Conservation (phyloP, 192 early-diverging fungal genomes). For the Entomortierella beljakovae region DNA sequence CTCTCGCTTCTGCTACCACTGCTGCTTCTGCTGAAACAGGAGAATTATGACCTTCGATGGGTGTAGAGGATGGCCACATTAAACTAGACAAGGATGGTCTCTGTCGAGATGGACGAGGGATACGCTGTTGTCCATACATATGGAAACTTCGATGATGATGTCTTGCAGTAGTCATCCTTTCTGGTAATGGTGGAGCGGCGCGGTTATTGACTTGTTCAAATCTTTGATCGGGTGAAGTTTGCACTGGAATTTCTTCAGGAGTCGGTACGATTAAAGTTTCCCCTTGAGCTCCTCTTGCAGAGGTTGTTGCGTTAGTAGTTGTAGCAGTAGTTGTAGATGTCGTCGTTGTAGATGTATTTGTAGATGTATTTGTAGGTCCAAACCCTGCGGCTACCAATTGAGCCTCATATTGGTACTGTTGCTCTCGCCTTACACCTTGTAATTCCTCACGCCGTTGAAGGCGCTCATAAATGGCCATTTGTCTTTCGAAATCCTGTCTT, state of each 20-base stretch:
- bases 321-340: no score
- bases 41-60: background rate
- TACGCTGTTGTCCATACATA: background rate
- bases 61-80: background rate
- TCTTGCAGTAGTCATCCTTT: background rate
- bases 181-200: background rate
- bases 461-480: slow-evolving; percentile 17
- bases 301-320: no score
- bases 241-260: background rate
- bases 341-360: no score
- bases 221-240: background rate
- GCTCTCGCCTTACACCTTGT: slow-evolving; percentile 2
- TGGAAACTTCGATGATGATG: slow-evolving; percentile 18
- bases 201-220: background rate
- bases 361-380: background rate
- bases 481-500: slow-evolving; percentile 15
- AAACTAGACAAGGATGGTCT: background rate
- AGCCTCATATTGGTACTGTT: slow-evolving; percentile 3
- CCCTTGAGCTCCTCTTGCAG: no score
- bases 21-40: background rate
- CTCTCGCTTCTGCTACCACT: background rate
- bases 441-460: slow-evolving; percentile 1
- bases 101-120: background rate
- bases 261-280: background rate
- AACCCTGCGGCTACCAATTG: background rate